These are phyloP conservation scores for Macrocystidia cucumis DNA, from an alignment of 1,284 basidiomycete species.

Conservation along the genomic window DNA sequence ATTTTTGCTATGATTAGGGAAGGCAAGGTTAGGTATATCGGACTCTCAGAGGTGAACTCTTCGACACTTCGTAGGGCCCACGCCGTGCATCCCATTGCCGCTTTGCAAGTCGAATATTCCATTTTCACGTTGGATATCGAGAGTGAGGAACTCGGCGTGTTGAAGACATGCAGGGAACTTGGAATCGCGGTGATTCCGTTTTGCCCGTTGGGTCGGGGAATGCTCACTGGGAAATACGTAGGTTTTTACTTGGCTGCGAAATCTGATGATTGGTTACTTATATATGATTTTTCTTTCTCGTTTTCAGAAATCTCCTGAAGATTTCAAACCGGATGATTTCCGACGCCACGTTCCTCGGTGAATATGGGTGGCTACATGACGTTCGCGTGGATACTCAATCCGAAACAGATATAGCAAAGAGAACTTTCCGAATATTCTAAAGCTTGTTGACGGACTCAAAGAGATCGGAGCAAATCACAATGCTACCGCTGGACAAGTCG, in stretches of 20 bases:
- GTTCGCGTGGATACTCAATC: not conserved
- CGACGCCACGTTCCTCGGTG: constrained; percentile 19
- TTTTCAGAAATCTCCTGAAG: constrained; percentile 30
- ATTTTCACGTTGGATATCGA: constrained; percentile 52
- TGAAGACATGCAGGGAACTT: constrained; percentile 43
- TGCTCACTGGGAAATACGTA: constrained; percentile 50
- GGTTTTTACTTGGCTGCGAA: constrained; percentile 10
- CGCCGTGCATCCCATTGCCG: constrained; percentile 51
- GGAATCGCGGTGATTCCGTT: constrained; percentile 53
- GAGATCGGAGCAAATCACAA: constrained; percentile 35
- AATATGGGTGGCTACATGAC: not conserved
- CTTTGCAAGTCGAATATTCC: constrained; percentile 58
- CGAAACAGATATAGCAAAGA: constrained; percentile 26
- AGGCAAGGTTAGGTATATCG: constrained; percentile 56
- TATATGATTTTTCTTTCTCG: not conserved
- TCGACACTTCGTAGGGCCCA: constrained; percentile 56
- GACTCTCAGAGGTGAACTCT: constrained; percentile 54
- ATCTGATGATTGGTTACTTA: not conserved
- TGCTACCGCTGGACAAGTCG: constrained; percentile 46
- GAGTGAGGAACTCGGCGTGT: constrained; percentile 34
- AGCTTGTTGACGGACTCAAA: constrained; percentile 38
- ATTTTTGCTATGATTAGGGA: constrained; percentile 21
- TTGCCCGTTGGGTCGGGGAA: constrained; percentile 52
- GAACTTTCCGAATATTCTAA: constrained; percentile 54
- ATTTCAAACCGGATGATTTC: constrained; percentile 38